Percentiles rank a stretch among this genome's conserved stretches.
Conservation (phyloP, 441 rosid species). For the Mallotus repandus region DNA sequence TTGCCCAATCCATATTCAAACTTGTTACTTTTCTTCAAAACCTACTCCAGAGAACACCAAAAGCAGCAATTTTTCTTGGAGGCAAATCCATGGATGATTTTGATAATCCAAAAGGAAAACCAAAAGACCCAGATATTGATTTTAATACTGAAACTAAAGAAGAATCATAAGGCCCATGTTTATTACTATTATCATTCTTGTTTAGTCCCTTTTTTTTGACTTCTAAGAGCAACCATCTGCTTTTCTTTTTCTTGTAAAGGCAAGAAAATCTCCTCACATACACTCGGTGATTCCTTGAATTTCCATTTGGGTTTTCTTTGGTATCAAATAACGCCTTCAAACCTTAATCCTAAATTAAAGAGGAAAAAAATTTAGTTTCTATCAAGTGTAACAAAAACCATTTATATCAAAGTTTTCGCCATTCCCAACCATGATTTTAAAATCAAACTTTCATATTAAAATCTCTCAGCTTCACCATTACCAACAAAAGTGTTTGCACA, state of each 20-base stretch:
- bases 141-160: not conserved
- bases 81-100: constrained; percentile 37
- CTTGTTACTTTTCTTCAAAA: constrained; percentile 30
- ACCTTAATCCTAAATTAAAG: too few relatives aligned
- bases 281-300: too few relatives aligned
- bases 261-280: too few relatives aligned
- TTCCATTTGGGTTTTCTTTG: constrained; percentile 24
- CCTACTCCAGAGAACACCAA: constrained; percentile 60
- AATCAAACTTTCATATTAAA: too few relatives aligned
- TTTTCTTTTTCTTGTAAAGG: too few relatives aligned
- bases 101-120: constrained; percentile 30
- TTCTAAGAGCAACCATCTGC: too few relatives aligned
- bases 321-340: not conserved
- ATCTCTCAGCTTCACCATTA: too few relatives aligned
- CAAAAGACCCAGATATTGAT: constrained; percentile 21
- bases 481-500: too few relatives aligned
- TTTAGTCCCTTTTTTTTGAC: constrained; percentile 15
- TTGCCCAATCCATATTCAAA: constrained; percentile 29
- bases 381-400: too few relatives aligned
- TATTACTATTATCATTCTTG: constrained; percentile 12
- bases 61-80: constrained; percentile 46
- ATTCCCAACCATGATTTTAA: too few relatives aligned
- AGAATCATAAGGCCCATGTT: constrained; percentile 15
- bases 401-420: too few relatives aligned
- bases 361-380: too few relatives aligned